phyloP scores from a whole-genome alignment of 2,329 filamentous ascomycete genomes.

The Penicillium sp. region DNA sequence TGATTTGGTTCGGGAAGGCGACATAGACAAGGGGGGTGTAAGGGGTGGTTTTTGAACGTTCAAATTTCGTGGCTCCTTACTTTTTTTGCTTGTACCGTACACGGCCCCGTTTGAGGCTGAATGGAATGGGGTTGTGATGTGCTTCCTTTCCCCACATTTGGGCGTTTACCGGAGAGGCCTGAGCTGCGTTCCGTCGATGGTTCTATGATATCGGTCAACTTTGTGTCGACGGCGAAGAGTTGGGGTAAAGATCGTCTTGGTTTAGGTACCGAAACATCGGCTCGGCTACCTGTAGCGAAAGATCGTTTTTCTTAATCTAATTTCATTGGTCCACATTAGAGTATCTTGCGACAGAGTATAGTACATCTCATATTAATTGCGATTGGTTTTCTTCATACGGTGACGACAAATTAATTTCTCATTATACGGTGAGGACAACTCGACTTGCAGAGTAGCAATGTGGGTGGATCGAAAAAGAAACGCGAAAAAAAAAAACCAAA shows the following conservation, averaged over 20 bases:
- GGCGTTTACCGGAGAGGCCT: conserved; percentile 5
- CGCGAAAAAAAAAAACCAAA: neutral
- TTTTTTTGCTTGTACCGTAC: neutral
- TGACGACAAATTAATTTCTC: no score
- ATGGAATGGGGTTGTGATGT: conserved; percentile 2
- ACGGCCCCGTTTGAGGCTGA: conserved; percentile 3
- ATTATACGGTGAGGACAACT: neutral
- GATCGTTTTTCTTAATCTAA: neutral
- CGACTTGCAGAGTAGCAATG: neutral
- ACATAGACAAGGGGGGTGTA: neutral
- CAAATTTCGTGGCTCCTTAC: neutral
- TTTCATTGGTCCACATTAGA: neutral
- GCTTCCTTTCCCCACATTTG: conserved; percentile 2
- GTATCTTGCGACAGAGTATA: neutral
- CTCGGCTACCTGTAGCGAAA: neutral
- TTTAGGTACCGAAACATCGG: neutral
- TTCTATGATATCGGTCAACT: neutral
- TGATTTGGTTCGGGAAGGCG: no score
- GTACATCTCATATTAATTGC: neutral
- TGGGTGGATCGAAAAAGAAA: neutral
- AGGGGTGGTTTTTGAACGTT: neutral
- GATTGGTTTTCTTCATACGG: no score
- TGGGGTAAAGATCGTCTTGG: neutral
- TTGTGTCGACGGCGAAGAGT: neutral
- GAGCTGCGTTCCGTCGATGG: neutral